Base-by-base conservation (phyloP, 495 filamentous ascomycete species). In the Podospora conica region DNA sequence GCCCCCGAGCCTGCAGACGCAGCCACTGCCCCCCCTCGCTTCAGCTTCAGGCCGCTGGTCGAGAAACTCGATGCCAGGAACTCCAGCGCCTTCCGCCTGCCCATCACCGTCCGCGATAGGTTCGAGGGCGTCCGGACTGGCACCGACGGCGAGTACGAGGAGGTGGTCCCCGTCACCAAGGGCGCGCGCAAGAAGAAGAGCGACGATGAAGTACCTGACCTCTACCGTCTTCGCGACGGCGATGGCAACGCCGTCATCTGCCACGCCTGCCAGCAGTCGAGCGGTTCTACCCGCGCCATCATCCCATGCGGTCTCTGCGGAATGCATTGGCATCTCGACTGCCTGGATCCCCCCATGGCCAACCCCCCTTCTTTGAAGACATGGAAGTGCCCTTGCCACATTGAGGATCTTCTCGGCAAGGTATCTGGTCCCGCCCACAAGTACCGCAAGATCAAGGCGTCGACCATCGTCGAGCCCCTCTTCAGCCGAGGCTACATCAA, bases 311-410 rank as follows among this genome's bases (percentile, higher is more conserved):
- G 91, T 70, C 88, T 87, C 68, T 98, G 95, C 74, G 83, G 84
- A 3, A 80, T 90, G 23, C 83, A 84, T 33, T 98, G 92, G 87
- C 95, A 98, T 78, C 79, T 97, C 18, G 94, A 98, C 77, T 98
- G 95, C 76, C 78, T 95, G 18, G 86, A 93, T 73, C 91, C 92
- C 3, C 96, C 96, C 27, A 73, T 93, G 73, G 87, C 93, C 27
- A 84, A 87, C 58, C 90, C 91, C 15, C 93, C 94, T 5, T 72
- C 83, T 6, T 81, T 86, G 56, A 81, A 85, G 60, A 89, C 85
- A 27, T 98, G 92, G 92, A 88, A 86, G 80, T 98, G 95, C 70
- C 94, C 95, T 65, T 87, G 87, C 71, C 95, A 98, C 75, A 82
- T 89, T 33, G 90, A 92, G 56, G 81, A 84, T 27, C 71, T 85